Evolutionary conservation across 768 basidiomycete genomes (phyloP).

Genomic region (Trametes punicea): DNA sequence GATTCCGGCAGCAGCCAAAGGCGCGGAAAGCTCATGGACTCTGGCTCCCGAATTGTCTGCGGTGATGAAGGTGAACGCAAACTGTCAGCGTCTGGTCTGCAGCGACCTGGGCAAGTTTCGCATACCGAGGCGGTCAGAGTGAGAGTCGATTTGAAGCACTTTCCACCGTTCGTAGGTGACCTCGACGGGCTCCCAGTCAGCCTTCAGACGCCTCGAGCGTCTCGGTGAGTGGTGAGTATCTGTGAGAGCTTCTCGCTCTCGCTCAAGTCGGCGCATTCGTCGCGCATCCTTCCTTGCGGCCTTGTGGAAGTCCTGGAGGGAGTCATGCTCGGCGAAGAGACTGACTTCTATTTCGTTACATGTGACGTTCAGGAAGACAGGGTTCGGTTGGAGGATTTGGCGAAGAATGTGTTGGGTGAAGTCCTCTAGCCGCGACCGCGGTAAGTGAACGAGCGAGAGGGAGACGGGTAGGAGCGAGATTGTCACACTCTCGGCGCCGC

Average conservation of each 20-base stretch:
- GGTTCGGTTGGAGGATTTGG: conserved; percentile 64
- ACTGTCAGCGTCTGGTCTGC: too few relatives aligned
- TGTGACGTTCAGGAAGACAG: conserved; percentile 70
- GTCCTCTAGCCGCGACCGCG: conserved; percentile 58
- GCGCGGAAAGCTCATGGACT: conserved; percentile 72
- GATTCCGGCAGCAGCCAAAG: conserved; percentile 71
- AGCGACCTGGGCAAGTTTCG: too few relatives aligned
- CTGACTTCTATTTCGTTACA: conserved; percentile 79
- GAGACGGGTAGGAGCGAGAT: conserved; percentile 70
- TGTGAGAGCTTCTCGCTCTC: conserved; percentile 23
- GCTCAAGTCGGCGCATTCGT: conserved; percentile 30
- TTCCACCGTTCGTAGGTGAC: conserved; percentile 74
- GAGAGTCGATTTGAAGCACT: conserved; percentile 79
- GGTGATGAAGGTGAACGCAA: not conserved
- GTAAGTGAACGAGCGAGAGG: conserved; percentile 72
- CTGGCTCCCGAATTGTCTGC: conserved; percentile 68
- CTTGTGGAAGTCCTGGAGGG: conserved; percentile 56
- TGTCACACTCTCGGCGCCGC: conserved; percentile 39
- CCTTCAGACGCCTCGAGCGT: conserved; percentile 7
- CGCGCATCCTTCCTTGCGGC: conserved; percentile 58
- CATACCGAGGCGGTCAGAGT: conserved; percentile 64
- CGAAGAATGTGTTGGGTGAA: conserved; percentile 62
- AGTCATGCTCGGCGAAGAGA: conserved; percentile 61
- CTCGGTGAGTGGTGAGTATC: conserved; percentile 9
- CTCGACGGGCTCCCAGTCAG: conserved; percentile 51